A percentile compares a stretch with the other conserved stretches of the same genome.
phyloP scores from a whole-genome alignment of 2,329 filamentous ascomycete species.

The Microdochium nivale region DNA sequence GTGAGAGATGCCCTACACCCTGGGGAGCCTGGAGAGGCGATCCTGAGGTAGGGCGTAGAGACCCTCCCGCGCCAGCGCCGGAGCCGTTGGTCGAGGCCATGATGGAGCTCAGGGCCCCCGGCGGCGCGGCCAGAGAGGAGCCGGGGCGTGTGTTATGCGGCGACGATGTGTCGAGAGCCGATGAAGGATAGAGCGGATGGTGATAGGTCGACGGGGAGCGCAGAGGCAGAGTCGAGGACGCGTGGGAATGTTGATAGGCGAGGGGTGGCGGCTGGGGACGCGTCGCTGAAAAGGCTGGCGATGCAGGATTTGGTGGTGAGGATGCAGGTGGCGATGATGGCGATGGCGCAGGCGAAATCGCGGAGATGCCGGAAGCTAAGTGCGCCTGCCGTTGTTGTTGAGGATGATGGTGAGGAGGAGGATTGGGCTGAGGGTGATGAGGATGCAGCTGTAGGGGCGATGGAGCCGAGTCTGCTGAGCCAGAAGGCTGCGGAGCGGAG shows the following conservation, averaged over 20 bases:
- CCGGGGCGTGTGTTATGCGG: constrained; percentile 7
- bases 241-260: neutral
- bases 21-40: constrained; percentile 23
- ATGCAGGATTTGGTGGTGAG: constrained; percentile 5
- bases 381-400: constrained; percentile 1
- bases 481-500: neutral
- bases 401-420: neutral
- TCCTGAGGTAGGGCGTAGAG: constrained; percentile 15
- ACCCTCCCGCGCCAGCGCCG: constrained; percentile 10
- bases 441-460: neutral
- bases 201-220: constrained; percentile 11
- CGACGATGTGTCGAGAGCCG: neutral
- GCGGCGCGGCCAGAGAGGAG: constrained; percentile 21
- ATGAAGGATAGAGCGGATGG: constrained; percentile 2
- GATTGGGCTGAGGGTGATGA: neutral
- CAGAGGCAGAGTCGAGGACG: neutral
- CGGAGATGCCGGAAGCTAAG: constrained; percentile 9
- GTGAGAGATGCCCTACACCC: constrained; percentile 16
- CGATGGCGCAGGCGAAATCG: constrained; percentile 7
- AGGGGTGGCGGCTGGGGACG: neutral
- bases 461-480: neutral
- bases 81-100: constrained; percentile 22
- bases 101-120: constrained; percentile 20
- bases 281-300: constrained; percentile 2
- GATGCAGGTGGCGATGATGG: constrained; percentile 3